phyloP scores from a whole-genome alignment of 805 yeast genomes.

The Wickerhamiella siamensis region DNA sequence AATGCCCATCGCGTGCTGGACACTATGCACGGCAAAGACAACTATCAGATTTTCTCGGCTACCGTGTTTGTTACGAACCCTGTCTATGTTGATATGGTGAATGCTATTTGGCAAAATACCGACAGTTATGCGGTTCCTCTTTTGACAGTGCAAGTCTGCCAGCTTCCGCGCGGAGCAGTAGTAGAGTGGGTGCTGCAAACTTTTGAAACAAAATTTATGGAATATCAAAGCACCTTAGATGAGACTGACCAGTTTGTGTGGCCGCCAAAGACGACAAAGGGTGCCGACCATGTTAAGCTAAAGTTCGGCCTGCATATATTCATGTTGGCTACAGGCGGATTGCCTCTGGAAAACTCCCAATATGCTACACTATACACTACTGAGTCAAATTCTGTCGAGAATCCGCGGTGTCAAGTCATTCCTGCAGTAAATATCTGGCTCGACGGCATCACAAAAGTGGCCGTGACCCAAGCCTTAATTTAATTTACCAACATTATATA shows the following conservation, averaged over 20 bases:
- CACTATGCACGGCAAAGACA: constrained; percentile 31
- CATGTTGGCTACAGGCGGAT: not conserved
- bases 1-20: constrained; percentile 53
- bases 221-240: constrained; percentile 12
- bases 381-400: not conserved
- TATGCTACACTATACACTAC: not conserved
- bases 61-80: constrained; percentile 41
- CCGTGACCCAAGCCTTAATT: not conserved
- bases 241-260: constrained; percentile 14
- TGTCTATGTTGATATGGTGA: constrained; percentile 1
- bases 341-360: not conserved
- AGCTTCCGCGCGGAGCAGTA: constrained; percentile 20
- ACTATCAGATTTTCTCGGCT: constrained; percentile 30
- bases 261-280: not conserved
- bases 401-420: not conserved
- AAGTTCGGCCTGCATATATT: not conserved
- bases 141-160: constrained; percentile 14
- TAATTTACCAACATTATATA: too few relatives aligned
- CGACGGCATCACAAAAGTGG: not conserved
- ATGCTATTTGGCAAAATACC: constrained; percentile 7
- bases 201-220: constrained; percentile 12
- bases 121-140: constrained; percentile 11
- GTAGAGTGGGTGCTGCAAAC: constrained; percentile 21
- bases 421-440: not conserved
- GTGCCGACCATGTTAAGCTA: not conserved